Percentiles rank a stretch among this genome's conserved stretches.
phyloP scores from a whole-genome alignment of 1,284 basidiomycete species.

The Trichosporon coremiiforme region DNA sequence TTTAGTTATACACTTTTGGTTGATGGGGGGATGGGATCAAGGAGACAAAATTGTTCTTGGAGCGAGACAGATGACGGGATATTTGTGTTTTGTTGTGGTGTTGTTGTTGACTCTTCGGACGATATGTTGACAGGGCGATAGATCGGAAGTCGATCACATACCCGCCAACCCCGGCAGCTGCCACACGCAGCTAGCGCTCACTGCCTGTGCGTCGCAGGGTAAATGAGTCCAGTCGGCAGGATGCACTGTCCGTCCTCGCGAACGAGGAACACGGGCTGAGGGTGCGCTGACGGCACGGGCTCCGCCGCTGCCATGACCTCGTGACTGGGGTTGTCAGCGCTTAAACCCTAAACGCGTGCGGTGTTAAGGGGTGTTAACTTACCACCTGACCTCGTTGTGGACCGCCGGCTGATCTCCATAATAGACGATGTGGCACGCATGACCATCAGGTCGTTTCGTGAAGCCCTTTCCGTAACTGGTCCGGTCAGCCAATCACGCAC shows the following conservation, averaged over 20 bases:
- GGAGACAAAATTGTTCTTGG: constrained; percentile 6
- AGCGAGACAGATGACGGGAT: not conserved
- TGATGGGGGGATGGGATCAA: not conserved
- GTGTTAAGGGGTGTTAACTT: constrained; percentile 52
- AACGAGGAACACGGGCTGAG: constrained; percentile 75
- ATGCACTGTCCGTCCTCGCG: constrained; percentile 80
- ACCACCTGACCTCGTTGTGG: constrained; percentile 83
- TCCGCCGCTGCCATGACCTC: constrained; percentile 63
- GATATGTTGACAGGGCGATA: not conserved
- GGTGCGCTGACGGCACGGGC: constrained; percentile 55
- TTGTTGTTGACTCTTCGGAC: not conserved
- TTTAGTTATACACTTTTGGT: constrained; percentile 11
- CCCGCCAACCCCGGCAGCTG: not conserved
- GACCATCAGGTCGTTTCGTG: constrained; percentile 71
- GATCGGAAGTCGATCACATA: not conserved
- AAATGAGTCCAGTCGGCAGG: constrained; percentile 82
- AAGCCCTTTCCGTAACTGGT: constrained; percentile 86
- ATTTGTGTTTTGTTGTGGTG: not conserved
- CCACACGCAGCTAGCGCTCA: not conserved
- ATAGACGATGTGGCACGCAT: constrained; percentile 62
- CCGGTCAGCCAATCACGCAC: constrained; percentile 32
- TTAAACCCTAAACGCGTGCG: not conserved
- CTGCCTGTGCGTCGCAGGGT: constrained; percentile 59
- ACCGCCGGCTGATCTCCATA: constrained; percentile 84
- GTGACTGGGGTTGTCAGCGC: constrained; percentile 28